phyloP scores from a whole-genome alignment of 2,329 filamentous ascomycete species.

The Colletotrichum filicis region DNA sequence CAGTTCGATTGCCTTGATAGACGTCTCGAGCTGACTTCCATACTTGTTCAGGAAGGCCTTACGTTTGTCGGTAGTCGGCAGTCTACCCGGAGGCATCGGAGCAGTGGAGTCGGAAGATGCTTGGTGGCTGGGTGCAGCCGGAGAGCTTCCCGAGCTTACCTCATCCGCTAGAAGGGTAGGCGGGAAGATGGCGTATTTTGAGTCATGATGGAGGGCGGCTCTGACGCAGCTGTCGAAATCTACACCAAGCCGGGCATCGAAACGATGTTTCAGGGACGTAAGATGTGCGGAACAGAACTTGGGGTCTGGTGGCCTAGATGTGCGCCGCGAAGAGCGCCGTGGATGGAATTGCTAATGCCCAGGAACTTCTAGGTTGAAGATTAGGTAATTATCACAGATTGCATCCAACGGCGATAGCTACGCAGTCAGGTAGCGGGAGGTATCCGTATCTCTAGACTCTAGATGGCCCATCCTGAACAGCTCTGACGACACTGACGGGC shows the following conservation, averaged over 20 bases:
- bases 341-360: not conserved
- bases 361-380: not conserved
- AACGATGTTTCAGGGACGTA: slow-evolving; percentile 30
- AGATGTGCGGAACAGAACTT: not conserved
- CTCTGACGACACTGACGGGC: slow-evolving; percentile 4
- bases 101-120: not conserved
- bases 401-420: not conserved
- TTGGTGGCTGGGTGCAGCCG: not conserved
- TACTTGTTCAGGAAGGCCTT: not conserved
- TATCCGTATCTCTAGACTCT: not conserved
- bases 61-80: not conserved
- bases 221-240: slow-evolving; percentile 21
- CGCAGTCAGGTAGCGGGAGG: not conserved
- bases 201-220: slow-evolving; percentile 31
- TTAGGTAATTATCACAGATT: slow-evolving; percentile 21
- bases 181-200: slow-evolving; percentile 3
- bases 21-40: too few species aligned
- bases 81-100: too few species aligned
- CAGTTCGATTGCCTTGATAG: too few species aligned
- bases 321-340: too few species aligned
- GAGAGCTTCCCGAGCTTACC: not conserved
- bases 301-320: not conserved
- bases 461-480: not conserved
- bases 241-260: not conserved
- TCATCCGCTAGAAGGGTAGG: not conserved